Base-by-base conservation (phyloP, 192 early-diverging fungal species). In the Linderina pennispora region DNA sequence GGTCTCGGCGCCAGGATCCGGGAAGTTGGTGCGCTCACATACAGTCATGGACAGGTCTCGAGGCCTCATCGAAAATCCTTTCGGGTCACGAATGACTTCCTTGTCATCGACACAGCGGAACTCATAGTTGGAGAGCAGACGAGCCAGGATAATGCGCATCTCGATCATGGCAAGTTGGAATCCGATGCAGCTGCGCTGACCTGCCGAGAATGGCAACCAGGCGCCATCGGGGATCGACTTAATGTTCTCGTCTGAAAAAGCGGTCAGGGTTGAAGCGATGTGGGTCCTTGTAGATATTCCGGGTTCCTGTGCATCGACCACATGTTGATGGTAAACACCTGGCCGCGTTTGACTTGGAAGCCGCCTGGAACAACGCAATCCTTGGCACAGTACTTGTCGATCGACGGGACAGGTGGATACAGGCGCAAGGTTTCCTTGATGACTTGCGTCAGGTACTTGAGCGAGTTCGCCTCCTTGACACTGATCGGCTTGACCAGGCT, bases 401-500 rank as follows among this genome's bases (percentile, higher is more conserved):
- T 5, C 36, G 36, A 8, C 6, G 6, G 6, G 21, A 77, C 36
- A 7, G 81, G 79, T 32, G 81, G 61, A 49, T 76, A 62, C 36
- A 61, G 36, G 9, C 81, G 77, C 8, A 81, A 55, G 0, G 79
- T 76, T 55, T 83, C 81, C 51, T 81, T 81, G 22, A 83, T 37
- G 8, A 69, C 59, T 24, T 74, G 61, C 35, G 73, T 50, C 14
- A 77, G 55, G 23, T 80, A 77, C n/a, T 59, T 62, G 14, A 83
- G 48, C 38, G 48, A 33, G 9, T 36, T 36, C 4, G 77, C 38
- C 22, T 80, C 68, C 25, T 70, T 49, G 9, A 23, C 8, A 6
- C 60, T 75, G 18, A 36, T 38, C 1, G 17, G 8, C 33, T n/a
- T n/a, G 5, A 36, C 34, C 42, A 11, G 23, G 23, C 9, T 42